Percentiles rank a stretch among this genome's conserved stretches.
phyloP scores from a whole-genome alignment of 2,329 filamentous ascomycete genomes.

The Alternaria triticina region DNA sequence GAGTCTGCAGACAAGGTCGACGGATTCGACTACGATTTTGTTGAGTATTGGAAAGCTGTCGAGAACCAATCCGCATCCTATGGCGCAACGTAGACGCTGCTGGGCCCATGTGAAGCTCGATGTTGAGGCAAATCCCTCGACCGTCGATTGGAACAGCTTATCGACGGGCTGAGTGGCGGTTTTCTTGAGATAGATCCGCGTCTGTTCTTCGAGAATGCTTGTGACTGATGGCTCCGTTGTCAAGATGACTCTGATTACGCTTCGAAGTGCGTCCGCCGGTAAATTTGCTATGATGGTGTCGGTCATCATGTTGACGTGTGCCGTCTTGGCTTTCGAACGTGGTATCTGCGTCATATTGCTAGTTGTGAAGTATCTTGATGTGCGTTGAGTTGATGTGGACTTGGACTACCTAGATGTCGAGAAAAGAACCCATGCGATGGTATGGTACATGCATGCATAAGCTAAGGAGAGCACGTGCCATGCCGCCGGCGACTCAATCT shows the following conservation, averaged over 20 bases:
- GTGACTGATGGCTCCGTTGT: background rate
- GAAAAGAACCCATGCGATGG: background rate
- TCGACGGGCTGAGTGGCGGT: background rate
- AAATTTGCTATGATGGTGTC: constrained; percentile 56
- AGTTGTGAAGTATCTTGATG: background rate
- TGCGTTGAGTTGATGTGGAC: background rate
- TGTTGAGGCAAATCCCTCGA: background rate
- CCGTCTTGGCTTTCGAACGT: constrained; percentile 29
- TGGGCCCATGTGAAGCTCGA: constrained; percentile 1
- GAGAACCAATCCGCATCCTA: background rate
- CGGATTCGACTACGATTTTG: background rate
- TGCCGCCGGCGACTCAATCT: background rate
- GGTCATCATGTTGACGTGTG: constrained; percentile 58
- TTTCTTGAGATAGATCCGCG: background rate
- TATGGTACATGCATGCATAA: background rate
- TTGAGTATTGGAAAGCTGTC: constrained; percentile 2
- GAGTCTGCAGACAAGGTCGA: background rate
- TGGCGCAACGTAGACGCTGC: background rate
- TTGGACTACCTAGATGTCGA: background rate
- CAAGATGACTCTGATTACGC: constrained; percentile 41
- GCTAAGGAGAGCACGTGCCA: background rate
- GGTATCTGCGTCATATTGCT: background rate
- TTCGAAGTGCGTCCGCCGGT: constrained; percentile 49
- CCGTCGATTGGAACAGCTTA: background rate
- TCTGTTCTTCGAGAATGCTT: background rate